phyloP scores from a whole-genome alignment of 1,284 basidiomycete species.

The Microbotryomycetes sp. region DNA sequence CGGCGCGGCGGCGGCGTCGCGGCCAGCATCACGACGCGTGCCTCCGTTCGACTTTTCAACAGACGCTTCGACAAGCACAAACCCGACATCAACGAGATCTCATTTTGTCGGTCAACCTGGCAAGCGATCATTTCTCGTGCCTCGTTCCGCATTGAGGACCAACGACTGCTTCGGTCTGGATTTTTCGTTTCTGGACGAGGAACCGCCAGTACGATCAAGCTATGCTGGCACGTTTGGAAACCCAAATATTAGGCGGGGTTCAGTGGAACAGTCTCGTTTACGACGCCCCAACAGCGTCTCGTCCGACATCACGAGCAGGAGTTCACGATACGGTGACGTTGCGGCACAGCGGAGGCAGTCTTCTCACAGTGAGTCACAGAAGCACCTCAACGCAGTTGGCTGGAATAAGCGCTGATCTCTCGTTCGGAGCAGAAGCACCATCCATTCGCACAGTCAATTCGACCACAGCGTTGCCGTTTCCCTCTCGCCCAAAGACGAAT shows the following conservation, averaged over 20 bases:
- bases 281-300: not conserved
- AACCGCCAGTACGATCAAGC: constrained; percentile 11
- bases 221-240: not conserved
- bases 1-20: not conserved
- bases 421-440: no score
- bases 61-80: not conserved
- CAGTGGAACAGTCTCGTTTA: not conserved
- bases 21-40: not conserved
- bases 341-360: not conserved
- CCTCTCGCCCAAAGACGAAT: constrained; percentile 1
- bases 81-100: not conserved
- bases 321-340: not conserved
- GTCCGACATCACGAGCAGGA: not conserved
- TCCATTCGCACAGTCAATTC: not conserved
- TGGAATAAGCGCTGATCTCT: no score
- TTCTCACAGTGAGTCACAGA: constrained; percentile 1
- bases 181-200: constrained; percentile 19
- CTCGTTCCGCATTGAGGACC: not conserved
- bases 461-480: constrained; percentile 14
- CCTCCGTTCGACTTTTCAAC: no score
- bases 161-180: not conserved
- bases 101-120: not conserved
- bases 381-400: not conserved
- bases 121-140: not conserved
- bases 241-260: not conserved